phyloP scores from a whole-genome alignment of 2,329 filamentous ascomycete genomes.

The Fusarium irregulare region DNA sequence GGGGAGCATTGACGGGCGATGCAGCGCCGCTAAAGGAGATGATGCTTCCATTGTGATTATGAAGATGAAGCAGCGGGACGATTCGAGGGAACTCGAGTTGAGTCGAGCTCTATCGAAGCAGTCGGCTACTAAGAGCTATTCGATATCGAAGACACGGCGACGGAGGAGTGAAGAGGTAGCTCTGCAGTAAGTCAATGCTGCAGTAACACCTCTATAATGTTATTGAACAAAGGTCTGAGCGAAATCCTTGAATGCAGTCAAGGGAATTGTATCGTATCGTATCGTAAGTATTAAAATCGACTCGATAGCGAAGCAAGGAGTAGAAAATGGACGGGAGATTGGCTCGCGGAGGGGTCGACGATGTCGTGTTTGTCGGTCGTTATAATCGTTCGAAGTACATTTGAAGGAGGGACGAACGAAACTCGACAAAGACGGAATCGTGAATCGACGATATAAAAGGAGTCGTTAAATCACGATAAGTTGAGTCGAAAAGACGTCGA shows the following conservation, averaged over 20 bases:
- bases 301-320: constrained; percentile 25
- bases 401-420: constrained; percentile 43
- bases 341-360: constrained; percentile 43
- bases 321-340: constrained; percentile 34
- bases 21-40: constrained; percentile 93
- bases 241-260: constrained; percentile 6
- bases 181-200: constrained; percentile 51
- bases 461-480: constrained; percentile 35
- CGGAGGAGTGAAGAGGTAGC: constrained; percentile 32
- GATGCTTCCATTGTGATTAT: constrained; percentile 82
- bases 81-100: constrained; percentile 37
- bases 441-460: constrained; percentile 20
- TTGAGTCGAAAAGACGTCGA: constrained; percentile 29
- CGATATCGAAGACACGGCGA: constrained; percentile 42
- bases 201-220: constrained; percentile 42
- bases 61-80: constrained; percentile 27
- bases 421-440: constrained; percentile 37
- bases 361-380: constrained; percentile 45
- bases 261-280: constrained; percentile 9
- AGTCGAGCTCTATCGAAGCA: constrained; percentile 34
- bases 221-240: constrained; percentile 29
- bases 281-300: constrained; percentile 22
- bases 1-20: constrained; percentile 70
- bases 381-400: constrained; percentile 51
- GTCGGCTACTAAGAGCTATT: constrained; percentile 40